These are phyloP conservation scores for Malus orientalis DNA, from an alignment of 306 rosid species.

Conservation along the genomic window DNA sequence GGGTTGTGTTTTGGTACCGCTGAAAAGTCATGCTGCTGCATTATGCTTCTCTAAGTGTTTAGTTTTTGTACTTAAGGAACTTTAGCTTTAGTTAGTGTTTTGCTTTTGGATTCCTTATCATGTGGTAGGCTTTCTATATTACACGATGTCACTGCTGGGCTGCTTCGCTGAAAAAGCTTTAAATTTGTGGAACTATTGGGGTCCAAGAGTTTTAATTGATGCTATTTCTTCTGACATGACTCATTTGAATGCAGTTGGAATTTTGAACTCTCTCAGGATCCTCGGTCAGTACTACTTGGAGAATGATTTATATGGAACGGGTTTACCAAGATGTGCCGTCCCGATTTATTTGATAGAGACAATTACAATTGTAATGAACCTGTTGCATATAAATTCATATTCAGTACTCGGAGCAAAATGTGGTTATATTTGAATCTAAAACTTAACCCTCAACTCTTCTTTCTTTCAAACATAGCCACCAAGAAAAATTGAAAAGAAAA, in stretches of 20 bases:
- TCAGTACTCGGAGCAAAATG: background rate
- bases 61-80: slow-evolving; percentile 18
- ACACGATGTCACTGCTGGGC: background rate
- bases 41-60: slow-evolving; percentile 23
- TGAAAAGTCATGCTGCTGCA: slow-evolving; percentile 6
- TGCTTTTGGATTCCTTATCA: slow-evolving; percentile 5
- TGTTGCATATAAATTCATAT: no score
- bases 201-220: background rate
- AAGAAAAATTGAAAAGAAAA: no score
- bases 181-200: slow-evolving; percentile 1
- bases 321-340: no score
- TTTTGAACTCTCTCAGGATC: no score
- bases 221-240: background rate
- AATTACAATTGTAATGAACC: no score
- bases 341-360: no score
- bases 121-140: slow-evolving; percentile 22
- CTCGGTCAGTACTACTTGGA: no score
- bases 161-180: background rate
- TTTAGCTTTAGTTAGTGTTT: slow-evolving; percentile 23
- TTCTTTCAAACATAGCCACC: background rate
- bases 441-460: no score
- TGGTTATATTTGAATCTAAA: no score
- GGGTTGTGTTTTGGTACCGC: slow-evolving; percentile 27
- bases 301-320: no score
- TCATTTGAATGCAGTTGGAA: no score